Evolutionary conservation across 345 rosid genomes (phyloP).

Genomic region (Pelargonium nanum): DNA sequence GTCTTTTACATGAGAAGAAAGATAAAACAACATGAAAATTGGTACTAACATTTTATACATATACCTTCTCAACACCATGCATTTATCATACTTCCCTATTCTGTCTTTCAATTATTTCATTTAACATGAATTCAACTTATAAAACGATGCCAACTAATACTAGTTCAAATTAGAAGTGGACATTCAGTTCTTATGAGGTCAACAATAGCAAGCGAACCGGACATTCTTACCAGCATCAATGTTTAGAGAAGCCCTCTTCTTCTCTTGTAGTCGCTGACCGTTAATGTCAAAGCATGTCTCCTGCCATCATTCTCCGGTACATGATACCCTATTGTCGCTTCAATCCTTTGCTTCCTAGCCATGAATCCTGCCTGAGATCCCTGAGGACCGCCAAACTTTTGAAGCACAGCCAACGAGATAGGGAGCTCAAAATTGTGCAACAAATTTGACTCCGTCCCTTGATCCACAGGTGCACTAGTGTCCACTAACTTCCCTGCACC

Average conservation of each 20-base stretch:
- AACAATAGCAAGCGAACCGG: background rate
- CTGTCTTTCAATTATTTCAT: too few relatives aligned
- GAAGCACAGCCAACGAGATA: conserved; percentile 49
- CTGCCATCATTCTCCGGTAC: conserved; percentile 81
- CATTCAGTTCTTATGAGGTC: too few relatives aligned
- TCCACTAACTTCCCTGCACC: conserved; percentile 91
- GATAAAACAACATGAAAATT: too few relatives aligned
- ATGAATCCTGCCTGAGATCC: conserved; percentile 84
- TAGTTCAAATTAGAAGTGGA: background rate
- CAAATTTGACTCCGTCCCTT: conserved; percentile 61
- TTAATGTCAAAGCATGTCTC: conserved; percentile 78
- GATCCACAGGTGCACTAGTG: conserved; percentile 83
- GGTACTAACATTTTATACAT: too few relatives aligned
- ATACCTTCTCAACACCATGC: too few relatives aligned
- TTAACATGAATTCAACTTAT: too few relatives aligned
- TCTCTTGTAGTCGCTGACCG: conserved; percentile 96
- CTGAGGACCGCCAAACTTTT: conserved; percentile 68
- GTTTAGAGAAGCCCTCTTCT: conserved; percentile 88
- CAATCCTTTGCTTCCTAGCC: conserved; percentile 84
- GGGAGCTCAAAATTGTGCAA: conserved; percentile 79
- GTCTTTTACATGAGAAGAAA: too few relatives aligned
- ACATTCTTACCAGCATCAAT: background rate
- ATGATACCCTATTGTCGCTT: conserved; percentile 72
- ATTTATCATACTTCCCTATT: too few relatives aligned
- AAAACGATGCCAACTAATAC: too few relatives aligned